Conservation (phyloP, 768 basidiomycete species). For the Tricholoma bakamatsutake region DNA sequence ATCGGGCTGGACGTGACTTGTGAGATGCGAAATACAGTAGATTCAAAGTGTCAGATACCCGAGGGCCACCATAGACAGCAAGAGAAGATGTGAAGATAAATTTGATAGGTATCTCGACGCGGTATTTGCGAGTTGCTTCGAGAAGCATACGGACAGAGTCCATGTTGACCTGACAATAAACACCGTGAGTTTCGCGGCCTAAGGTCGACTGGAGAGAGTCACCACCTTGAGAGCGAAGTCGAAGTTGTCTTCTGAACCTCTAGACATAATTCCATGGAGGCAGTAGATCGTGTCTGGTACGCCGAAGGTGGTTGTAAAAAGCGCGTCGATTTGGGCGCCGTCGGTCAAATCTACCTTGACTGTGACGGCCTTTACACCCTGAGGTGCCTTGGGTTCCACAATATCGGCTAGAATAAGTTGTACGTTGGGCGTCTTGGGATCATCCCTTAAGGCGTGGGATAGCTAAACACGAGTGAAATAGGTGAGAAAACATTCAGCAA, state of each 20-base stretch:
- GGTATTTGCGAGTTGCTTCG: slow-evolving; percentile 29
- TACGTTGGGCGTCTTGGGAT: slow-evolving; percentile 29
- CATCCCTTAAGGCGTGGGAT: slow-evolving; percentile 25
- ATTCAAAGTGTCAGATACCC: slow-evolving; percentile 20
- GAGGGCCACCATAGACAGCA: slow-evolving; percentile 54
- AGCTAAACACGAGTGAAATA: slow-evolving; percentile 23
- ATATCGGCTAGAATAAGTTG: slow-evolving; percentile 49
- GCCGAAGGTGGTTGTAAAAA: slow-evolving; percentile 35
- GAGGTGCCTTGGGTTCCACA: slow-evolving; percentile 30
- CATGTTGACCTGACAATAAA: slow-evolving; percentile 41
- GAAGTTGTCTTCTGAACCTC: slow-evolving; percentile 56
- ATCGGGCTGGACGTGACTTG: slow-evolving; percentile 27
- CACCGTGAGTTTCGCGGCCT: background rate
- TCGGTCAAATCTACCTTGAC: slow-evolving; percentile 39
- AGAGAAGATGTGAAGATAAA: slow-evolving; percentile 57
- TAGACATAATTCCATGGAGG: slow-evolving; percentile 58
- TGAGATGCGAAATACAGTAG: background rate
- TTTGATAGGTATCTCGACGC: slow-evolving; percentile 28
- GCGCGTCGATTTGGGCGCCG: slow-evolving; percentile 23
- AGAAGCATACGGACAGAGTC: slow-evolving; percentile 46
- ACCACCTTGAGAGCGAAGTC: slow-evolving; percentile 44
- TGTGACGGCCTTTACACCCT: slow-evolving; percentile 22
- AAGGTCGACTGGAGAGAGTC: background rate
- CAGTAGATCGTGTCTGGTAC: slow-evolving; percentile 41
- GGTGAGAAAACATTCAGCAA: background rate